Conservation (phyloP, 2,329 filamentous ascomycete species). For the Apiospora arundinis region DNA sequence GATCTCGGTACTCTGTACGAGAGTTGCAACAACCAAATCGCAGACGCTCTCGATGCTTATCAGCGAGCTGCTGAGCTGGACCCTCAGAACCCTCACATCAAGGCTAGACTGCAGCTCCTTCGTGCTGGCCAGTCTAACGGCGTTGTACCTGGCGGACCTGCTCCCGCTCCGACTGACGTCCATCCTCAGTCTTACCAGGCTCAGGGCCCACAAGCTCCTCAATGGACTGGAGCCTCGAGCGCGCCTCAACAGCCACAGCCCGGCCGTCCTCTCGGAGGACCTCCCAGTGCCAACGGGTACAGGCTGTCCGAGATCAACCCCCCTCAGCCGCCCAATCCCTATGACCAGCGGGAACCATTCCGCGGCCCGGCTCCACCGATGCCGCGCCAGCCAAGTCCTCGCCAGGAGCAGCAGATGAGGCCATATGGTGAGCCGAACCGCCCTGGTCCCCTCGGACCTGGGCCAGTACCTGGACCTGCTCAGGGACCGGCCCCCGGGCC, state of each 20-base stretch:
- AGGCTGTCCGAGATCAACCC: slow-evolving; percentile 78
- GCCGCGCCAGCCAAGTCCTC: slow-evolving; percentile 77
- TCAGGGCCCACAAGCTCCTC: slow-evolving; percentile 82
- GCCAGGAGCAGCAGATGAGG: slow-evolving; percentile 72
- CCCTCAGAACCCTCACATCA: slow-evolving; percentile 92
- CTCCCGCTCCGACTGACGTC: slow-evolving; percentile 93
- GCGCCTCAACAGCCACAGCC: slow-evolving; percentile 56
- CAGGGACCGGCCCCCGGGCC: slow-evolving; percentile 33
- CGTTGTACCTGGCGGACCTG: slow-evolving; percentile 69
- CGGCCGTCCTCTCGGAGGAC: slow-evolving; percentile 62
- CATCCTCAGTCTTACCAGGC: slow-evolving; percentile 93
- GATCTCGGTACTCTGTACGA: slow-evolving; percentile 98
- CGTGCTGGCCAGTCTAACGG: slow-evolving; percentile 80
- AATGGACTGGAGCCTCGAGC: slow-evolving; percentile 80
- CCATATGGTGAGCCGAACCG: slow-evolving; percentile 72
- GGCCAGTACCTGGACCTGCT: slow-evolving; percentile 24
- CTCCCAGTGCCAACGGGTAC: slow-evolving; percentile 62
- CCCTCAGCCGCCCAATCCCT: slow-evolving; percentile 80
- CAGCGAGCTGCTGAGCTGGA: slow-evolving; percentile 94
- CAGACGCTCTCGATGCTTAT: slow-evolving; percentile 94
- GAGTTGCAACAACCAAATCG: slow-evolving; percentile 98
- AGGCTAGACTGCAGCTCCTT: slow-evolving; percentile 87
- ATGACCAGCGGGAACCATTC: slow-evolving; percentile 78
- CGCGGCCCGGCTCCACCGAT: slow-evolving; percentile 71
- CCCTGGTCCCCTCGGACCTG: slow-evolving; percentile 48